Base-by-base conservation (phyloP, 768 basidiomycete genomes). In the Russula virescens region DNA sequence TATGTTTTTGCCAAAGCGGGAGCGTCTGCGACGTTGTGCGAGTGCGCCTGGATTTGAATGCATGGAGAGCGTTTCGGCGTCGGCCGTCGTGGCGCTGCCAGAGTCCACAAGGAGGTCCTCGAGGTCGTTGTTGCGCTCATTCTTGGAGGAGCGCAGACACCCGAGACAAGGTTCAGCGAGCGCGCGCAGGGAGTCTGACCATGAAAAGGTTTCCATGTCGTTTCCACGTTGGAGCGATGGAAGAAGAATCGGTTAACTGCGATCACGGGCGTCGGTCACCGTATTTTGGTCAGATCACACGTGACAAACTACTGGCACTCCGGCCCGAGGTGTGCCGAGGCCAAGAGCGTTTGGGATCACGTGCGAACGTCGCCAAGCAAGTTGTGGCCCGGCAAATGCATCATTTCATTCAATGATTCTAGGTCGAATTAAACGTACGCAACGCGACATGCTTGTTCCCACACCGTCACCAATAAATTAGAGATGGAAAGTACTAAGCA, bases 61-160 rank as follows among this genome's bases (percentile, higher is more conserved):
- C 45, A 88, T 69, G 1, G 86, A 88, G 55, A 88, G 77, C 23
- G 80, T 78, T 69, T 86, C 84, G 8, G 78, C 83, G 56, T 89
- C 87, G 28, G 60, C 49, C 48, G 75, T 74, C 63, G 82, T 82
- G n/a, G 75, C 76, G 52, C 73, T 72, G 48, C 64, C 65, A 31
- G 80, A 61, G 70, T 81, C 79, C 1, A 69, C 77, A n/a, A 83
- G 75, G 52, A 83, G 77, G 40, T 79, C 74, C 51, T 83, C 79
- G 64, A 83, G 80, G 68, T 81, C 80, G 68, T 66, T 60, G 68
- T 66, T 60, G 64, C 68, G 68, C 54, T 72, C 68, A 25, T 23
- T 45, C 25, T 69, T 68, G 58, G 74, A 66, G 58, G 74, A 66
- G 26, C 72, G 64, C 67, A 87, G 74, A 70, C 85, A 89, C 62